Evolutionary conservation across 2,329 filamentous ascomycete species (phyloP).

Genomic region (Neofusicoccum sp.): DNA sequence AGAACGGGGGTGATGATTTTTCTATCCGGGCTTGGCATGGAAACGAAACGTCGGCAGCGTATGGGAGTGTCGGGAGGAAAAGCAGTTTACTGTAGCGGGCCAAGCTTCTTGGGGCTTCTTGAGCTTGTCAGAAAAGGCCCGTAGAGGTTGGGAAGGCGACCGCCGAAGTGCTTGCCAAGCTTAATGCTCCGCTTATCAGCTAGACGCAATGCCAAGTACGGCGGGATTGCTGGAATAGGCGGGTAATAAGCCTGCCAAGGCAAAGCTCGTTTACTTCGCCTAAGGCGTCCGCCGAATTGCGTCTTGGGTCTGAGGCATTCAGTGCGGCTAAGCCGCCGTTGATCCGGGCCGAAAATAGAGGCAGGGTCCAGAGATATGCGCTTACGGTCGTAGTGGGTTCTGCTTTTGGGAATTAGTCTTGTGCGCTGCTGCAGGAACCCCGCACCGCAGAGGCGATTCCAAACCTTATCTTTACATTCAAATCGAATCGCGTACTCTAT

Average conservation of each 20-base stretch:
- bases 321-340: background rate
- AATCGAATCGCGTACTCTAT: background rate
- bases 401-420: background rate
- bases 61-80: too few species aligned
- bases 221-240: constrained; percentile 3
- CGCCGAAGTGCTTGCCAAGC: background rate
- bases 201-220: background rate
- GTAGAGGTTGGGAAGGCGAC: background rate
- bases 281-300: background rate
- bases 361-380: too few species aligned
- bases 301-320: background rate
- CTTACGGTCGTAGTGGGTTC: background rate
- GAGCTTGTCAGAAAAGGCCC: background rate
- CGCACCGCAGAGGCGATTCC: too few species aligned
- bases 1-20: background rate
- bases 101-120: background rate
- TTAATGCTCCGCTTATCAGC: constrained; percentile 5
- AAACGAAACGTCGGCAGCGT: too few species aligned
- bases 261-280: background rate
- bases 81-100: background rate
- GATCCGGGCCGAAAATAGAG: background rate
- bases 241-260: constrained; percentile 3
- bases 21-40: background rate
- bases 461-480: background rate
- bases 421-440: too few species aligned